Evolutionary conservation across 768 basidiomycete species (phyloP), one percentile per base, ranked within the genome.

Genomic region (Xerocomellus dryophilus): DNA sequence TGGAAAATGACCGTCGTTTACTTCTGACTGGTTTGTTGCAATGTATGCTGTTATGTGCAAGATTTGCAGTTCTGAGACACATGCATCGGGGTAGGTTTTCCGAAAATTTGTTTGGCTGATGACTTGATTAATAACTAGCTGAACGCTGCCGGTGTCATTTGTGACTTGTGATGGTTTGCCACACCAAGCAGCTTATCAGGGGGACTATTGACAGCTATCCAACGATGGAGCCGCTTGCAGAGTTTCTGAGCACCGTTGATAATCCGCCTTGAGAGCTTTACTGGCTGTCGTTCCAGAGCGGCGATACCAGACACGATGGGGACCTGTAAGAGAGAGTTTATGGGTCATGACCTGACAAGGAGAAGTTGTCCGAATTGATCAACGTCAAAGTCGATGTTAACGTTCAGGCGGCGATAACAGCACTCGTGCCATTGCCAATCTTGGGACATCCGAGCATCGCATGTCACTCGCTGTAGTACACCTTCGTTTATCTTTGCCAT

Each of bases 1-100:
- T 91, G 88, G 88, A 73, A 81, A 60, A 92, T 94, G 88, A 78
- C 78, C 47, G 90, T 94, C 52, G 78, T 76, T 41, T 93, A 82
- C 72, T 84, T 87, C 63, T 70, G 58, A 70, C 46, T 38, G 50
- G 41, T 50, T 46, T 56, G 50, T 49, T 52, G 53, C 51, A 45
- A 41, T 59, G 51, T 65, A 54, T 50, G 43, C 15, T 51, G 55
- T 48, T 35, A n/a, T 43, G 14, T 41, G 47, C 32, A 38, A 44
- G 45, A 10, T 35, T 48, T 51, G 32, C 50, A 58, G 46, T 54
- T 57, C 36, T 68, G 67, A 61, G 86, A 77, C 77, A 60, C 82
- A 74, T 59, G 82, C 12, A 32, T 32, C 21, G 32, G 40, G 59
- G 15, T 56, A n/a, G 43, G n/a, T 31, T 35, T 29, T 39, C 17